A percentile compares a stretch with the other conserved stretches of the same genome.
These are phyloP conservation scores for Penicillium polonicum DNA, from an alignment of 2,329 filamentous ascomycete genomes.

Conservation along the genomic window DNA sequence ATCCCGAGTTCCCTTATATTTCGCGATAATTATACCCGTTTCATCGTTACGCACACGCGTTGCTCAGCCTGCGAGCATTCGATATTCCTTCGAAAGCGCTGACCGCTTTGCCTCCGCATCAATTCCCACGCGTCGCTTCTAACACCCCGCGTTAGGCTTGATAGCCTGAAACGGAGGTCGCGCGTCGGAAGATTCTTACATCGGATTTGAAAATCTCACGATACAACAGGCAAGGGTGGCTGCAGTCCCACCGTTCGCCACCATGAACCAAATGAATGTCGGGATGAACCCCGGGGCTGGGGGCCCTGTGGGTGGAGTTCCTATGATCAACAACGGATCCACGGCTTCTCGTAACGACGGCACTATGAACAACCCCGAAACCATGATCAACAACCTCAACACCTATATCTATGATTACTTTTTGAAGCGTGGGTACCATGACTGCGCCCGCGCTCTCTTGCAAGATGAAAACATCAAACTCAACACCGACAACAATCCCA, in stretches of 20 bases:
- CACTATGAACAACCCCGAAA: constrained; percentile 40
- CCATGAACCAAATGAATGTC: constrained; percentile 60
- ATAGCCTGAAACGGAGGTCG: constrained; percentile 35
- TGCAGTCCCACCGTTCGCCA: constrained; percentile 34
- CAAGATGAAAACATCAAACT: constrained; percentile 61
- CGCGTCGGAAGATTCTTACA: constrained; percentile 25
- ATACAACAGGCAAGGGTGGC: constrained; percentile 37
- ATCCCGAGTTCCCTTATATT: constrained; percentile 1
- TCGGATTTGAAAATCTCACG: constrained; percentile 30
- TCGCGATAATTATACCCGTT: constrained; percentile 5
- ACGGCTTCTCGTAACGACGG: constrained; percentile 45
- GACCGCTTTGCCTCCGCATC: constrained; percentile 20
- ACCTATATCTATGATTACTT: constrained; percentile 74
- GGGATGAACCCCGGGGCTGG: constrained; percentile 56
- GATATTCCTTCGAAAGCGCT: constrained; percentile 11
- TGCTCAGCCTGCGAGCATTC: not conserved
- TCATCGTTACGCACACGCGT: constrained; percentile 6
- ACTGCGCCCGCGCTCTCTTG: constrained; percentile 74
- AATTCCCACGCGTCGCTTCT: constrained; percentile 17
- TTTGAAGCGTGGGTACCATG: constrained; percentile 77
- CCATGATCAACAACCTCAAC: constrained; percentile 52
- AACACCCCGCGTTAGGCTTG: constrained; percentile 30
- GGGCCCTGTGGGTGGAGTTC: constrained; percentile 57
- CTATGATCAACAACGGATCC: constrained; percentile 55
- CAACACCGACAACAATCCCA: constrained; percentile 56